Base-by-base conservation (phyloP, 176 grass and related monocot species). In the Poa annua region DNA sequence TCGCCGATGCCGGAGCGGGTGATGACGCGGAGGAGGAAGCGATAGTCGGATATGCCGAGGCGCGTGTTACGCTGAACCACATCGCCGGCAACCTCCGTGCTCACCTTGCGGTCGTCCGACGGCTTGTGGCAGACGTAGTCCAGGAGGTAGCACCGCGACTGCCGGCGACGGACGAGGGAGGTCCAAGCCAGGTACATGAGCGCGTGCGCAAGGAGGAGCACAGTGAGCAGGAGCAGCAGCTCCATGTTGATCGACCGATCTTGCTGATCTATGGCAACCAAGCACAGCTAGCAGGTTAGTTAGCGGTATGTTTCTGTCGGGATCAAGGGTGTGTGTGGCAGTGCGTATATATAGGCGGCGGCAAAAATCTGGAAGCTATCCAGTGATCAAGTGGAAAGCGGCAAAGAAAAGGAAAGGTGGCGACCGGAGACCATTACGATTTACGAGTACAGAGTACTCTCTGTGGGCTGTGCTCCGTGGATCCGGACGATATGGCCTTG, bases 101-200 rank as follows among this genome's bases (percentile, higher is more conserved):
- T 68, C 10, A 90, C 13, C 71, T 71, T 86, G 16, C 64, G 74
- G 79, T 95, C 90, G 8, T 84, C 47, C 0, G 79, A 24, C 9
- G 87, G 87, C 75, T 92, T 90, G 79, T 83, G 70, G 63, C 90
- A 92, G 8, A 88, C 78, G 45, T 92, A 90, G 87, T 94, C 92
- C 15, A 94, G 55, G 19, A 94, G 86, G 81, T 89, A 94, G 84
- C 92, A 94, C 16, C 38, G 74, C 47, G 42, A 50, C 25, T 49
- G 66, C 24, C 56, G 34, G 35, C 67, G 66, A 2, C 67, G 74
- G 4, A 11, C 20, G 13, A 9, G 11, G 0, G 41, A 34, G 10
- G 39, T 15, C 66, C 25, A 32, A 4, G 20, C 16, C 44, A 78
- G 24, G 47, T 15, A 78, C 1, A 22, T 6, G 11, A 50, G 7